A percentile compares a stretch with the other conserved stretches of the same genome.
Conservation (phyloP, 2,329 filamentous ascomycete genomes). For the Cordyceps javanica region DNA sequence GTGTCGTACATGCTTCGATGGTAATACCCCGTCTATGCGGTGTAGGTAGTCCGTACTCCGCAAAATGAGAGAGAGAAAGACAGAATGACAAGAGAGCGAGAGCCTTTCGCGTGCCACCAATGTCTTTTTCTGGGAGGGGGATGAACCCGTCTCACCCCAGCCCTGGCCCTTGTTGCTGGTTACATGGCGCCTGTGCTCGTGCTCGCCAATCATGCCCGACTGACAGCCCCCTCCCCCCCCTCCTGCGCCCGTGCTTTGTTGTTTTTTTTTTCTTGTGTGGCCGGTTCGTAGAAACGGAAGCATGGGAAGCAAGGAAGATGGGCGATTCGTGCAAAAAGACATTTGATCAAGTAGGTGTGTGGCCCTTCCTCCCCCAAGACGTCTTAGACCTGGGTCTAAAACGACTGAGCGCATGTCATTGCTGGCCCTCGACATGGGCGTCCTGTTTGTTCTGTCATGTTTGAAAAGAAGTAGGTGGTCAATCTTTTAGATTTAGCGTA, state of each 20-base stretch:
- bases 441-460: not conserved
- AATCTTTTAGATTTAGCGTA: too few relatives aligned
- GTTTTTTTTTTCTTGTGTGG: not conserved
- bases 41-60: too few relatives aligned
- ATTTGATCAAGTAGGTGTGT: not conserved
- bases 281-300: not conserved
- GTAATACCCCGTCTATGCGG: not conserved
- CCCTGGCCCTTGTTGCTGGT: not conserved
- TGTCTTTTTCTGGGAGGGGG: not conserved
- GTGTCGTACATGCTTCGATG: too few relatives aligned
- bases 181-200: not conserved
- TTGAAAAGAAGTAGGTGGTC: too few relatives aligned
- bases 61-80: too few relatives aligned
- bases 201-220: slow-evolving; percentile 2
- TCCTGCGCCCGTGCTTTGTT: not conserved
- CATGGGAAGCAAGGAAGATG: not conserved
- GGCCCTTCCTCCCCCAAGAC: not conserved
- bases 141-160: not conserved
- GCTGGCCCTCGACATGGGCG: not conserved
- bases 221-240: not conserved
- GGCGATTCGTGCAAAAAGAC: not conserved
- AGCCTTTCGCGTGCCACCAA: too few relatives aligned
- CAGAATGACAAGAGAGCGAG: too few relatives aligned
- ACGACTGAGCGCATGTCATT: slow-evolving; percentile 6
- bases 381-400: not conserved